Conservation (phyloP, 495 filamentous ascomycete genomes). For the Aspergillus bridgeri region DNA sequence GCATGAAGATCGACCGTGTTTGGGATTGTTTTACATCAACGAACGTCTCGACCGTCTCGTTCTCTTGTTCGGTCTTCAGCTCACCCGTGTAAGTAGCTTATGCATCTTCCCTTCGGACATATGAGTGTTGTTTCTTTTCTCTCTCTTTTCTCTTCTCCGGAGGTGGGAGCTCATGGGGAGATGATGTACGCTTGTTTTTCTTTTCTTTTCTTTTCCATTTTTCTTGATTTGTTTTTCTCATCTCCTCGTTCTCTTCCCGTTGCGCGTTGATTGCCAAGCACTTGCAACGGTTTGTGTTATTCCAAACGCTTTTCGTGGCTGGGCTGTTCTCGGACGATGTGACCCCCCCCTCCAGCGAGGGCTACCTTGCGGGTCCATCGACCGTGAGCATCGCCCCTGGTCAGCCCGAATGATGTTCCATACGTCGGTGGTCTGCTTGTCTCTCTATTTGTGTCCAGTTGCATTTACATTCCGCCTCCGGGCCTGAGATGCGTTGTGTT, state of each 20-base stretch:
- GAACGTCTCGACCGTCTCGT: conserved; percentile 18
- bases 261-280: conserved; percentile 6
- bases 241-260: conserved; percentile 7
- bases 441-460: neutral
- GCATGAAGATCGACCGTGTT: conserved; percentile 11
- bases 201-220: conserved; percentile 18
- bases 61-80: conserved; percentile 14
- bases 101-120: conserved; percentile 21
- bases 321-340: conserved; percentile 3
- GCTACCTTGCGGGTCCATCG: conserved; percentile 4
- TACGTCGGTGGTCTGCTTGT: conserved; percentile 20
- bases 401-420: conserved; percentile 14
- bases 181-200: conserved; percentile 15
- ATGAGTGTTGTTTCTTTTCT: conserved; percentile 13
- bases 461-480: conserved; percentile 3
- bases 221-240: conserved; percentile 16
- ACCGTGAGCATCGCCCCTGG: conserved; percentile 8
- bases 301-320: conserved; percentile 15
- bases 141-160: conserved; percentile 15
- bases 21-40: conserved; percentile 20
- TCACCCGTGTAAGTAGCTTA: conserved; percentile 23
- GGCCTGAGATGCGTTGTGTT: conserved; percentile 1
- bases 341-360: neutral
- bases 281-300: conserved; percentile 9
- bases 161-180: neutral